Percentiles rank a stretch among this genome's conserved stretches.
Conservation (phyloP, 257 asterid genomes). For the Forsythia viridissima region DNA sequence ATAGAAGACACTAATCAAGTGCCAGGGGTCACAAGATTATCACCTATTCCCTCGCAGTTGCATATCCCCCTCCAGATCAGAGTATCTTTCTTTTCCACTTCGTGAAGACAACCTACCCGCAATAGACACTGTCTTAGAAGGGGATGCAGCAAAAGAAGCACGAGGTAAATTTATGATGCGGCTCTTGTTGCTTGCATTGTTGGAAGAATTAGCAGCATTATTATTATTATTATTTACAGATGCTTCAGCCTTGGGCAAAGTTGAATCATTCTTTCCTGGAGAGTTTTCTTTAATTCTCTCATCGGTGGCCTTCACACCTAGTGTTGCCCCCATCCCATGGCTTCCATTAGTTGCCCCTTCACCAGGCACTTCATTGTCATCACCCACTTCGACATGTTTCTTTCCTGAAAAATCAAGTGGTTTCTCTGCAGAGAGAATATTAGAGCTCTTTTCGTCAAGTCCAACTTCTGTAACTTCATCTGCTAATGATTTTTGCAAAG, state of each 20-base stretch:
- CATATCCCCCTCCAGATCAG: constrained; percentile 55
- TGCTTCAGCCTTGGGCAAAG: constrained; percentile 47
- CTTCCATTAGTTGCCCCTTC: constrained; percentile 39
- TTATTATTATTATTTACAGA: constrained; percentile 29
- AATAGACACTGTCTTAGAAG: constrained; percentile 48
- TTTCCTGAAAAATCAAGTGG: constrained; percentile 30
- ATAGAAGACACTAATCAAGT: neutral
- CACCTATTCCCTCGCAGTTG: constrained; percentile 70
- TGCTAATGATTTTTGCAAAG: constrained; percentile 29
- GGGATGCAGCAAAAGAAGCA: constrained; percentile 43
- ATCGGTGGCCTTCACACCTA: constrained; percentile 37
- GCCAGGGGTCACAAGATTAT: constrained; percentile 23
- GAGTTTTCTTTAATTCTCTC: constrained; percentile 35
- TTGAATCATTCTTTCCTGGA: constrained; percentile 32
- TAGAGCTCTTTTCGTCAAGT: neutral
- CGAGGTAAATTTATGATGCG: constrained; percentile 84
- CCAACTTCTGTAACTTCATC: constrained; percentile 34
- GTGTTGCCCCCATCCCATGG: constrained; percentile 30
- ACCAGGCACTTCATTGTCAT: constrained; percentile 32
- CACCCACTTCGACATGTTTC: constrained; percentile 29
- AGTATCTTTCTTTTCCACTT: constrained; percentile 68
- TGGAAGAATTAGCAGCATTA: constrained; percentile 47
- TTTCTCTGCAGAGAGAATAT: constrained; percentile 23
- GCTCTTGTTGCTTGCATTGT: constrained; percentile 51
- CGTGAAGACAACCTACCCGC: constrained; percentile 50